Evolutionary conservation across 2,329 filamentous ascomycete species (phyloP), one percentile per base, ranked within the genome.

Genomic region (Penicillium sp.): DNA sequence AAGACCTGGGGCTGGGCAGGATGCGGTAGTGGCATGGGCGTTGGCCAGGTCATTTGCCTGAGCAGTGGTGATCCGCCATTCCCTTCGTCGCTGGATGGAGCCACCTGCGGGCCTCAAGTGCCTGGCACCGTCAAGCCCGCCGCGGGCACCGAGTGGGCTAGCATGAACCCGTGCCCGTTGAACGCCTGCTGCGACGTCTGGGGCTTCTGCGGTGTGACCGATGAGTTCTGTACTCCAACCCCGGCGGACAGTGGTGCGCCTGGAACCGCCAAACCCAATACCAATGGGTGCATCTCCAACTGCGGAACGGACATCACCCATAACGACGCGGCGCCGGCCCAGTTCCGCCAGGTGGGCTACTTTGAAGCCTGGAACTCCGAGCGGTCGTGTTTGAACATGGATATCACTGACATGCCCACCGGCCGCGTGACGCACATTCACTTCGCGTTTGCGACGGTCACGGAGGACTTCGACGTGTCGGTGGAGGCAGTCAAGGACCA

Each of bases 181-280:
- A 76, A 76, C 37, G 72, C 70, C 2, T 78, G 75, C 57, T 78
- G 75, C 56, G 67, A 75, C 49, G 63, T 68, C 32, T 77, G 74
- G 66, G 79, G 78, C 0, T 68, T 76, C 41, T 81, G 79, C 20
- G 78, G 78, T 4, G 69, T 69, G 1, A 76, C 74, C 0, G 55
- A 57, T 1, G 76, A 76, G 12, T 80, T 79, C 56, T 82, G 78
- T 60, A 66, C 58, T 13, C 49, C 64, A 23, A 55, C 58, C 2
- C n/a, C n/a, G n/a, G n/a, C n/a, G n/a, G 36, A 48, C 18, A 72
- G 64, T 1, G 73, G 71, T 2, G 60, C 62, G 1, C 76, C 73
- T 1, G 75, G 75, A 8, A 76, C 74, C 4, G 62, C 70, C 8
- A 45, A 58, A n/a, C n/a, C n/a, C n/a, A n/a, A n/a, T n/a, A 30